These are phyloP conservation scores for Hypoxylon sp. DNA, from an alignment of 2,329 filamentous ascomycete genomes.

Conservation along the genomic window DNA sequence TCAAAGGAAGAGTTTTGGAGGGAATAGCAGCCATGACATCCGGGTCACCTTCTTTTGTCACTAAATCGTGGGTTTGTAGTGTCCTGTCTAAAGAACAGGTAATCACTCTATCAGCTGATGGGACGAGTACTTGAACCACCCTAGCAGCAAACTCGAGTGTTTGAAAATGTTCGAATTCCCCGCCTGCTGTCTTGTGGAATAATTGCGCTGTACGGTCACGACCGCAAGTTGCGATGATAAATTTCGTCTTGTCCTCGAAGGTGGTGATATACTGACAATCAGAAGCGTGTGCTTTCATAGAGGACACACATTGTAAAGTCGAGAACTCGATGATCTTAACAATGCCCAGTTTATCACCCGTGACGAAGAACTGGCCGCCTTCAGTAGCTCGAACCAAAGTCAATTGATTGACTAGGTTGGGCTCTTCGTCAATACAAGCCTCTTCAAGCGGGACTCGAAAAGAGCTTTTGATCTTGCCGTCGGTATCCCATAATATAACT, in stretches of 20 bases:
- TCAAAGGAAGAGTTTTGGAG: conserved; percentile 82
- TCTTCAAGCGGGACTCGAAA: conserved; percentile 80
- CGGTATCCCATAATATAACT: conserved; percentile 84
- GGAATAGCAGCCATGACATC: conserved; percentile 83
- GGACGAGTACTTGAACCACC: conserved; percentile 81
- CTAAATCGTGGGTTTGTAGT: conserved; percentile 83
- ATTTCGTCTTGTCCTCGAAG: conserved; percentile 71
- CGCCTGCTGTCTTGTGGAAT: conserved; percentile 73
- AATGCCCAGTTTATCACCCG: conserved; percentile 89
- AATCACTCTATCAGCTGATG: conserved; percentile 81
- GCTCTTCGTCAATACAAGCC: conserved; percentile 62
- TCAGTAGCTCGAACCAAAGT: conserved; percentile 72
- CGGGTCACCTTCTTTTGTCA: conserved; percentile 75
- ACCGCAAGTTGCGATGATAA: conserved; percentile 84
- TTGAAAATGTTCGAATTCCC: conserved; percentile 83
- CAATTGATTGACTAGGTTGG: conserved; percentile 71
- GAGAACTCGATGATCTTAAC: conserved; percentile 77
- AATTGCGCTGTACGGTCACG: conserved; percentile 94
- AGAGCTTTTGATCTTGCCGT: conserved; percentile 77
- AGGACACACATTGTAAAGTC: conserved; percentile 73
- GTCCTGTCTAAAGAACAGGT: conserved; percentile 93
- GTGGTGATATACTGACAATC: conserved; percentile 88
- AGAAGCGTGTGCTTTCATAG: conserved; percentile 87
- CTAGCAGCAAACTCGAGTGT: conserved; percentile 94
- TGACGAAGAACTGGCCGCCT: conserved; percentile 77